Base-by-base conservation (phyloP, 1,284 basidiomycete species). In the Mycena sp. region DNA sequence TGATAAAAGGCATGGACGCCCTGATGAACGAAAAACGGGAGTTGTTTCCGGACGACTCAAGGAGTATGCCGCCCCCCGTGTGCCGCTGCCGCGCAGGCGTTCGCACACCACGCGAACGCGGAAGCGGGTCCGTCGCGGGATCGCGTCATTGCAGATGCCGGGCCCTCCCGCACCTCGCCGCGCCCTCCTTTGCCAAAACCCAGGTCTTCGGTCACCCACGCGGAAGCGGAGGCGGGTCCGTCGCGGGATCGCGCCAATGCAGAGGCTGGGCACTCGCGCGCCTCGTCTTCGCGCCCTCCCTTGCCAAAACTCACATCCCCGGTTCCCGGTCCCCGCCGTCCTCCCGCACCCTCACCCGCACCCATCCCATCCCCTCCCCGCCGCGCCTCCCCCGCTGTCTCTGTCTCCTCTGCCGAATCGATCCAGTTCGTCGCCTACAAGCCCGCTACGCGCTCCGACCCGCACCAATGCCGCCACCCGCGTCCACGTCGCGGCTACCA, bases 91-190 rank as follows among this genome's bases (percentile, higher is more conserved):
- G 14, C 32, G 32, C 32, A 44, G 43, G 11, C n/a, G n/a, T n/a
- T n/a, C n/a, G n/a, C 37, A 9, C 57, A 21, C 16, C 45, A 45
- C 32, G n/a, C n/a, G n/a, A 64, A 56, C 25, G 56, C 62, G 21
- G 52, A 64, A 25, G 57, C 62, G 1, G 61, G 64, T 3, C 57
- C 61, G 17, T 66, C 64, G 21, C 64, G 64, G 11, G 28, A 23
- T n/a, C 35, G 44, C n/a, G 32, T 35, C 32, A 35, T 9, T 35
- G 32, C 32, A 35, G 32, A 35, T 35, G 32, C 14, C 9, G 32
- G 32, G 7, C 51, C 9, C 32, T 35, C 25, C 51, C 21, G 28
- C 17, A 49, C 9, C 25, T 21, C 4, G 6, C 48, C n/a, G n/a
- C 17, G 17, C 23, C 44, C 14, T n/a, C 43, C 19, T 4, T 25